A percentile compares a stretch with the other conserved stretches of the same genome.
Evolutionary conservation across 2,329 filamentous ascomycete species (phyloP).

Genomic region (Cercospora sp.): DNA sequence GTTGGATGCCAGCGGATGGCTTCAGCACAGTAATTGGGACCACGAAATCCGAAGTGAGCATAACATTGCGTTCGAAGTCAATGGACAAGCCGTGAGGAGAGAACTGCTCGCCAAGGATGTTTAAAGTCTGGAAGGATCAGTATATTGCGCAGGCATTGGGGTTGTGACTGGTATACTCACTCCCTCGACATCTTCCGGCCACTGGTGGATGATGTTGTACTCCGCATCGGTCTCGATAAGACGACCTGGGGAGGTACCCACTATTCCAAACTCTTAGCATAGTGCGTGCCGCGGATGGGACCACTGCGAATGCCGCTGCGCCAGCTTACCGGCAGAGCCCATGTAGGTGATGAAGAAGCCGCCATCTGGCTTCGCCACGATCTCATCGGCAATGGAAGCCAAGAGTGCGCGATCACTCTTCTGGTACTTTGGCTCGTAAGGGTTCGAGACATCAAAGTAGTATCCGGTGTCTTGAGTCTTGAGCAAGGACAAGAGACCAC

Average conservation of each 20-base stretch:
- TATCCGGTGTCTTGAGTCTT: constrained; percentile 58
- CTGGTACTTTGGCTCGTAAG: constrained; percentile 54
- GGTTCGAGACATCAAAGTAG: constrained; percentile 62
- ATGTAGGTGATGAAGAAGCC: constrained; percentile 65
- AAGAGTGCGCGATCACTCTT: constrained; percentile 63
- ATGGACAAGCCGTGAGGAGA: constrained; percentile 61
- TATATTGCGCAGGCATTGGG: neutral
- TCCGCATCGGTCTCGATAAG: neutral
- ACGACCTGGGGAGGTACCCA: neutral
- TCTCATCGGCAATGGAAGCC: constrained; percentile 62
- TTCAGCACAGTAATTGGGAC: neutral
- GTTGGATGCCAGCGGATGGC: neutral
- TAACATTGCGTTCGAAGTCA: constrained; percentile 59
- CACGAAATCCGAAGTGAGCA: neutral
- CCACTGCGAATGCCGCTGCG: neutral
- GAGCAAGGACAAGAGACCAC: constrained; percentile 26
- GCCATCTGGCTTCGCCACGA: constrained; percentile 63
- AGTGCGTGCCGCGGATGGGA: neutral
- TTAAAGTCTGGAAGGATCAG: constrained; percentile 45
- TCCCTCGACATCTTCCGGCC: neutral
- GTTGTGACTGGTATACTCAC: neutral
- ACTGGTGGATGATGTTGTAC: neutral
- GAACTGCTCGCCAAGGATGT: constrained; percentile 62
- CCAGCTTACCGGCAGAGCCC: constrained; percentile 45
- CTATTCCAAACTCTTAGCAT: neutral